Evolutionary conservation across 2,329 filamentous ascomycete genomes (phyloP).

Genomic region (Dactylellina drechsleri): DNA sequence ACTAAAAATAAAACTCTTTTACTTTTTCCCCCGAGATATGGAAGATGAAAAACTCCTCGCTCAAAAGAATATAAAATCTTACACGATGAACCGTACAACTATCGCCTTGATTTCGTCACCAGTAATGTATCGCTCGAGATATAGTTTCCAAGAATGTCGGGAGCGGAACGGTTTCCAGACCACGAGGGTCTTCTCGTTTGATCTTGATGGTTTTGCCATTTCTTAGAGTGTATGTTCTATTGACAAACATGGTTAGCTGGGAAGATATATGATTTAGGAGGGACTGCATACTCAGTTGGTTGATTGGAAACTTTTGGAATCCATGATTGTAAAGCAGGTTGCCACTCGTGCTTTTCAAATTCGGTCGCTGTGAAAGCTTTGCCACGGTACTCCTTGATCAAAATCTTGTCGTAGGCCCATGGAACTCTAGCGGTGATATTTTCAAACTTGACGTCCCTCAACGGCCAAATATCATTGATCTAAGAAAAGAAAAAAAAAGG

Average conservation of each 20-base stretch:
- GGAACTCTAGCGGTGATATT: conserved; percentile 77
- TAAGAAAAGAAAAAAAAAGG: conserved; percentile 39
- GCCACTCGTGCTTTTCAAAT: conserved; percentile 65
- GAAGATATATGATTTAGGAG: too few relatives aligned
- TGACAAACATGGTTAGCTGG: not conserved
- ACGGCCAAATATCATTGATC: conserved; percentile 77
- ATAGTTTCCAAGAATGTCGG: conserved; percentile 29
- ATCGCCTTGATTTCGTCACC: conserved; percentile 1
- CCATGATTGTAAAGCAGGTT: conserved; percentile 33
- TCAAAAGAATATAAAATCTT: conserved; percentile 1
- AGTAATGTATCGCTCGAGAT: conserved; percentile 23
- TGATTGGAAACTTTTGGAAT: conserved; percentile 12
- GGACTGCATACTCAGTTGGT: not conserved
- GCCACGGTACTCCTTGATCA: conserved; percentile 73
- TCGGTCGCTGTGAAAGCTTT: conserved; percentile 71
- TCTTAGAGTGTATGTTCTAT: conserved; percentile 8
- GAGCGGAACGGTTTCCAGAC: conserved; percentile 35
- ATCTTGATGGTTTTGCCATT: conserved; percentile 34
- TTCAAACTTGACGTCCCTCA: conserved; percentile 79
- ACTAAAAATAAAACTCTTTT: too few relatives aligned
- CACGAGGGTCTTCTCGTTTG: conserved; percentile 39
- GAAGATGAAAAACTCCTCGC: not conserved
- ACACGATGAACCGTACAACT: not conserved
- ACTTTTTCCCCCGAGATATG: not conserved
- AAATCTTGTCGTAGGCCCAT: conserved; percentile 73